Conservation (phyloP, 306 rosid genomes). For the Acacia acuminata region DNA sequence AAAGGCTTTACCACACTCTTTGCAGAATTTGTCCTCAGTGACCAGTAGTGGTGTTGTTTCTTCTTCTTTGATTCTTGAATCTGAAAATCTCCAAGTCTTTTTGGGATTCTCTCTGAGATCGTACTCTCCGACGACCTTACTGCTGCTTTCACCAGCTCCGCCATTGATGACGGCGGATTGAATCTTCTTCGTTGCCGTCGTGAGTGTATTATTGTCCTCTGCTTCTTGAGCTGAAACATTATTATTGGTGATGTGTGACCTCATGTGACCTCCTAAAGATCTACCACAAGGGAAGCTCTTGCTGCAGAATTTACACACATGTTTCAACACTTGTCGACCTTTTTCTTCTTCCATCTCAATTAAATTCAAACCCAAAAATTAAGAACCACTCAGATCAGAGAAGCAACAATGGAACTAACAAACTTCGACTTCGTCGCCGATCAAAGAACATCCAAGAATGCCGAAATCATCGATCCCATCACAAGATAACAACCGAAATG, state of each 20-base stretch:
- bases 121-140: conserved; percentile 33
- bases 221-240: conserved; percentile 34
- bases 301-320: conserved; percentile 80
- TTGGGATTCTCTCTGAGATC: conserved; percentile 83
- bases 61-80: conserved; percentile 34
- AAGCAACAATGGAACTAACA: conserved; percentile 18
- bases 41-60: conserved; percentile 36
- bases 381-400: conserved; percentile 22
- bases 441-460: conserved; percentile 45
- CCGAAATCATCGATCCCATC: conserved; percentile 44
- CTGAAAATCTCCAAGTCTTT: conserved; percentile 67
- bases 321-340: conserved; percentile 46
- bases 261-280: conserved; percentile 97
- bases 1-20: conserved; percentile 80
- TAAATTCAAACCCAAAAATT: neutral
- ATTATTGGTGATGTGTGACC: conserved; percentile 65
- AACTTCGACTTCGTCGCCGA: neutral
- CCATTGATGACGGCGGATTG: conserved; percentile 38
- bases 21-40: conserved; percentile 58
- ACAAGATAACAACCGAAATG: conserved; percentile 37
- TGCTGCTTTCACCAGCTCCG: conserved; percentile 23
- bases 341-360: conserved; percentile 49
- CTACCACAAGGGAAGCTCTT: conserved; percentile 84
- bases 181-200: conserved; percentile 25
- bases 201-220: conserved; percentile 34